Evolutionary conservation across 352 stramenopile species (phyloP).

Genomic region (Phytophthora macrochlamydospora): DNA sequence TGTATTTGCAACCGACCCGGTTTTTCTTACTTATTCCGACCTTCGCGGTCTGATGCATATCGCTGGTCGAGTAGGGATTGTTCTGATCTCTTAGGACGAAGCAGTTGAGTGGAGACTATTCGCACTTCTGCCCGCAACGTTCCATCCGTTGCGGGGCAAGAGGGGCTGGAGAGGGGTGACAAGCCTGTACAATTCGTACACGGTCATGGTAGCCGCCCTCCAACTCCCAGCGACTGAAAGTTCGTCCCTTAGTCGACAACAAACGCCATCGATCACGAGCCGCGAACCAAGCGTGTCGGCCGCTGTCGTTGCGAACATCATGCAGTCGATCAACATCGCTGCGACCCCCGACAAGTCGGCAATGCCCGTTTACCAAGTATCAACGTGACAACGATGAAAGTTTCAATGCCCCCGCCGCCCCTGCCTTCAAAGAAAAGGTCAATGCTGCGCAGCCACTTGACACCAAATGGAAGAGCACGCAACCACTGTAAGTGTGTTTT

Average conservation of each 20-base stretch:
- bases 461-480: conserved; percentile 8
- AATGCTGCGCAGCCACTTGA: conserved; percentile 2
- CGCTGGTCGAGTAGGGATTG: not conserved
- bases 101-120: conserved; percentile 12
- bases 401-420: not conserved
- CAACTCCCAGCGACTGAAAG: conserved; percentile 9
- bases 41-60: too few species aligned
- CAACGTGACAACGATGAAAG: too few species aligned
- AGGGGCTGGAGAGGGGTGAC: conserved; percentile 19
- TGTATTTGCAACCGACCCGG: too few species aligned
- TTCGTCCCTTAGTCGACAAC: conserved; percentile 6
- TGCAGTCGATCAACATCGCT: conserved; percentile 19
- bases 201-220: conserved; percentile 32
- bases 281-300: conserved; percentile 12
- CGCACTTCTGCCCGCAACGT: conserved; percentile 15
- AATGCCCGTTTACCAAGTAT: not conserved
- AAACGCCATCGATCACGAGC: conserved; percentile 9
- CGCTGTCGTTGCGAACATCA: conserved; percentile 21
- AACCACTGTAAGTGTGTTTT: conserved; percentile 20
- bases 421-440: conserved; percentile 15
- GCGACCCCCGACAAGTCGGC: conserved; percentile 6
- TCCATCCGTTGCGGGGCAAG: not conserved
- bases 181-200: not conserved
- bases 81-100: conserved; percentile 3
- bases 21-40: too few species aligned